Evolutionary conservation across 2,329 filamentous ascomycete genomes (phyloP).

Genomic region (Acrodontium crateriforme): DNA sequence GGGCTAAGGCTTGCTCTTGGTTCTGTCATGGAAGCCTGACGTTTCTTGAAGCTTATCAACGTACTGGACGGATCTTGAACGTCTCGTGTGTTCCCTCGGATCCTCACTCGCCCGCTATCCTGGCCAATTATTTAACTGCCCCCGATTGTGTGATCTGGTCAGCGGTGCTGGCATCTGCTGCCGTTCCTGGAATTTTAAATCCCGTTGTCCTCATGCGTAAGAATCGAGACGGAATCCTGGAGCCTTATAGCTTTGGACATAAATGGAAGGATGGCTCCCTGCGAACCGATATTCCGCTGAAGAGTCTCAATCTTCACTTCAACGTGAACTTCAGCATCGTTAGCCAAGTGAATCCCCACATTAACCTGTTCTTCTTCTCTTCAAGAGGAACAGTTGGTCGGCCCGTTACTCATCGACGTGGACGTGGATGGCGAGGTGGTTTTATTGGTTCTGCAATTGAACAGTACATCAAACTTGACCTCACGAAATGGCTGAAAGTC

Average conservation of each 20-base stretch:
- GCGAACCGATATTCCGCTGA: slow-evolving; percentile 88
- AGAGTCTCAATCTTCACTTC: slow-evolving; percentile 88
- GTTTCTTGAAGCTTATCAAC: slow-evolving; percentile 85
- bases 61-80: slow-evolving; percentile 87
- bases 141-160: slow-evolving; percentile 99
- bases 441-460: slow-evolving; percentile 86
- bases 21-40: slow-evolving; percentile 85
- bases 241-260: slow-evolving; percentile 90
- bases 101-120: slow-evolving; percentile 79
- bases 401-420: slow-evolving; percentile 84
- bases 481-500: slow-evolving; percentile 96
- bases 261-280: slow-evolving; percentile 98
- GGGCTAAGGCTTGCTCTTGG: slow-evolving; percentile 76
- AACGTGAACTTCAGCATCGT: slow-evolving; percentile 97
- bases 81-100: slow-evolving; percentile 93
- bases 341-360: slow-evolving; percentile 81
- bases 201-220: slow-evolving; percentile 90
- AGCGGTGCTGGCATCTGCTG: slow-evolving; percentile 83
- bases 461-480: slow-evolving; percentile 88
- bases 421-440: slow-evolving; percentile 88
- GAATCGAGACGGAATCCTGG: slow-evolving; percentile 58
- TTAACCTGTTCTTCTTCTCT: slow-evolving; percentile 98
- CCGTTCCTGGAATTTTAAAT: slow-evolving; percentile 90
- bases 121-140: slow-evolving; percentile 88
- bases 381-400: slow-evolving; percentile 82